Percentiles rank a stretch among this genome's conserved stretches.
Evolutionary conservation across 495 filamentous ascomycete species (phyloP).

Genomic region (Penicillium longicatenatum): DNA sequence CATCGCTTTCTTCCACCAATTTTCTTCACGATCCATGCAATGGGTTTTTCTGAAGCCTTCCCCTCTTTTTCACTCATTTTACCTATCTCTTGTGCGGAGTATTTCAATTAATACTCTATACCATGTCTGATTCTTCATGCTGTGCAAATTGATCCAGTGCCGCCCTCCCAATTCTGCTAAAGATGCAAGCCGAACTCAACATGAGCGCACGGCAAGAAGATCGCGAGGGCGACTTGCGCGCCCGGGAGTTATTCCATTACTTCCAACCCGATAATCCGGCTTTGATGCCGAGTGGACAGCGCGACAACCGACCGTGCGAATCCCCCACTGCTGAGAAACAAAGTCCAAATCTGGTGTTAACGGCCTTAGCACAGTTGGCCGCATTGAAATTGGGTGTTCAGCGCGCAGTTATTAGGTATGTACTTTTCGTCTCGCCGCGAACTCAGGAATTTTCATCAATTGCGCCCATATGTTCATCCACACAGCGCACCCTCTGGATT

Average conservation of each 20-base stretch:
- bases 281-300: constrained; percentile 18
- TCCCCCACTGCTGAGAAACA: neutral
- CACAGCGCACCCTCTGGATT: neutral
- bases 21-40: no score
- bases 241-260: constrained; percentile 25
- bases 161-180: no score
- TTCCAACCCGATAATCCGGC: constrained; percentile 30
- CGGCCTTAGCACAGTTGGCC: constrained; percentile 41
- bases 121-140: no score
- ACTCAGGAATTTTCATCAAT: neutral
- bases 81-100: no score
- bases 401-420: constrained; percentile 46
- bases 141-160: no score
- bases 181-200: neutral
- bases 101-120: no score
- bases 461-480: neutral
- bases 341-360: constrained; percentile 40
- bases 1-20: no score
- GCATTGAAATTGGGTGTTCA: constrained; percentile 42
- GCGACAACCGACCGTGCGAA: neutral
- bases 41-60: no score
- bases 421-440: neutral
- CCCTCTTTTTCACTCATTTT: no score
- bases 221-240: constrained; percentile 13
- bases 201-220: neutral